A percentile compares a stretch with the other conserved stretches of the same genome.
These are phyloP conservation scores for Begonia fuchsioides DNA, from an alignment of 306 rosid genomes.

Conservation along the genomic window DNA sequence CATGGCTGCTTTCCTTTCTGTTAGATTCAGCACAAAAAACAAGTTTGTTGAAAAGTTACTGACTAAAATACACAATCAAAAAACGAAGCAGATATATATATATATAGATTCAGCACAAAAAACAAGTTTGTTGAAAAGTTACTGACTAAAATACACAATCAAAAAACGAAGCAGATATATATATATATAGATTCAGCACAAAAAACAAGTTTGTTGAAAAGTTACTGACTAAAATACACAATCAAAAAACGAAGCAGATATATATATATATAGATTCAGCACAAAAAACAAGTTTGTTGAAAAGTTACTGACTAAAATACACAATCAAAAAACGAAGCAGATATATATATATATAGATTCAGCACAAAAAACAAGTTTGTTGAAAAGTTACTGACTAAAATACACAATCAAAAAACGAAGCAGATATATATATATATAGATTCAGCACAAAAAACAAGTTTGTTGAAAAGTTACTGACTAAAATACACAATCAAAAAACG, in stretches of 20 bases:
- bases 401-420: no score
- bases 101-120: slow-evolving; percentile 11
- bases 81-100: background rate
- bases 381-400: no score
- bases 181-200: slow-evolving; percentile 13
- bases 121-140: slow-evolving; percentile 9
- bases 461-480: no score
- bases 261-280: slow-evolving; percentile 14
- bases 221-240: slow-evolving; percentile 2
- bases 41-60: slow-evolving; percentile 7
- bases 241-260: background rate
- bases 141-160: background rate
- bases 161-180: background rate
- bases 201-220: slow-evolving; percentile 6
- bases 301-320: slow-evolving; percentile 3
- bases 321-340: background rate
- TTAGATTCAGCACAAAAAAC: slow-evolving; percentile 12
- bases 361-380: no score
- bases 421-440: no score
- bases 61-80: background rate
- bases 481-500: no score
- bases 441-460: no score
- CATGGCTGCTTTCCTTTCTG: slow-evolving; percentile 54
- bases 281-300: slow-evolving; percentile 5
- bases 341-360: no score